Conservation (phyloP, 1,284 basidiomycete genomes). For the Ganoderma sinense region DNA sequence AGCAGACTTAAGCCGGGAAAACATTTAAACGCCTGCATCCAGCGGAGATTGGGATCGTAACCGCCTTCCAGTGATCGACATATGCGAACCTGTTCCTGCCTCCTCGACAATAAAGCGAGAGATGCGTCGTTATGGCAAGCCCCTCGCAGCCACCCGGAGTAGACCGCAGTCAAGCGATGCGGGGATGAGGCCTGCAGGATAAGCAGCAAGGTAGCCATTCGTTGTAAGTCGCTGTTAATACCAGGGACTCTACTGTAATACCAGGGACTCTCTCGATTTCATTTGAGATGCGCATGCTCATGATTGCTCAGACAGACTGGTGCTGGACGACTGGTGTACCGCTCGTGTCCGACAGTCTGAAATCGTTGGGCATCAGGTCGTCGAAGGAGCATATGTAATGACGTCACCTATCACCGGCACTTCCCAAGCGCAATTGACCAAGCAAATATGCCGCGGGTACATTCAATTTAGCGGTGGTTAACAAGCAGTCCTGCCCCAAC, state of each 20-base stretch:
- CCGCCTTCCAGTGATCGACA: not conserved
- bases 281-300: too few relatives aligned
- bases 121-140: not conserved
- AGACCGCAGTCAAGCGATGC: not conserved
- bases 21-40: not conserved
- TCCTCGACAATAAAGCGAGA: not conserved
- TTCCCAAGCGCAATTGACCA: slow-evolving; percentile 1
- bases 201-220: not conserved
- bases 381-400: not conserved
- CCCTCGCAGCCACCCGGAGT: not conserved
- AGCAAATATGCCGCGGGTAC: not conserved
- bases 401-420: not conserved
- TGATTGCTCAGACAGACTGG: too few relatives aligned
- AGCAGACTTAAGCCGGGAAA: not conserved
- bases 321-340: too few relatives aligned
- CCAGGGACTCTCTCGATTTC: too few relatives aligned
- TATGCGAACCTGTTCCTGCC: not conserved
- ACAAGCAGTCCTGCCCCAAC: not conserved
- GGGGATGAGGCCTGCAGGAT: not conserved
- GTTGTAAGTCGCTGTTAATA: too few relatives aligned
- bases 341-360: too few relatives aligned
- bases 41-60: not conserved
- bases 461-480: not conserved
- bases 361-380: too few relatives aligned
- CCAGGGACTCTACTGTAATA: too few relatives aligned